Evolutionary conservation across 768 basidiomycete species (phyloP), one percentile per base, ranked within the genome.

Genomic region (Termitomyces sp.): DNA sequence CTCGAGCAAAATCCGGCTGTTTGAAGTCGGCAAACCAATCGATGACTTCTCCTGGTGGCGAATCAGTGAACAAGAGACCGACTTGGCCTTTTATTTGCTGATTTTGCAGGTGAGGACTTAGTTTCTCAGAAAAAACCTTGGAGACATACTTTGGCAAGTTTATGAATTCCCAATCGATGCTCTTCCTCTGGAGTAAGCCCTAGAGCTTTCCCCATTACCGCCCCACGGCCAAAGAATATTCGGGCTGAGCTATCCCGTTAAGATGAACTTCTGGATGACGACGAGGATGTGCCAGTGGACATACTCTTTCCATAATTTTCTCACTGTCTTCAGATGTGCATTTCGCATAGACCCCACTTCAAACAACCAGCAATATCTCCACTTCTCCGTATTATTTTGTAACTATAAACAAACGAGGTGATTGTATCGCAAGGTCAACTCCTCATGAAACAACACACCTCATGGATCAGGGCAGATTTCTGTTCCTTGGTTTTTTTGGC

Each of bases 291-390:
- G 40, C 38, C 23, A 43, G 9, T 35, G 35, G 18, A 74, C 88
- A 52, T 62, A 92, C 88, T 90, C 91, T 78, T 92, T 91, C 97
- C 97, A 99, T 59, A 90, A 76, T 56, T 85, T 86, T 60, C 97
- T 82, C 44, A 98, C 91, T 49, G 92, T 94, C 78, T 98, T 95
- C 36, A 99, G 74, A 71, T 93, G 89, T 25, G 94, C 76, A 73
- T 96, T 98, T 56, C 97, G 80, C 94, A 98, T 96, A 61, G 94
- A 85, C 15, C 94, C 95, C 5, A 98, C 92, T 63, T 89, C 86
- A 67, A 99, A 97, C 36, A 98, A 68, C 92, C 94, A 99, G 73
- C 92, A 89, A 70, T 97, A 95, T 65, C 83, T 83, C 87, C 91
- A 98, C 75, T 92, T 90, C 61, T 95, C 93, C 20, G 86, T 75